phyloP scores from a whole-genome alignment of 169 alveolate genomes.

The Cryptosporidium baileyi region DNA sequence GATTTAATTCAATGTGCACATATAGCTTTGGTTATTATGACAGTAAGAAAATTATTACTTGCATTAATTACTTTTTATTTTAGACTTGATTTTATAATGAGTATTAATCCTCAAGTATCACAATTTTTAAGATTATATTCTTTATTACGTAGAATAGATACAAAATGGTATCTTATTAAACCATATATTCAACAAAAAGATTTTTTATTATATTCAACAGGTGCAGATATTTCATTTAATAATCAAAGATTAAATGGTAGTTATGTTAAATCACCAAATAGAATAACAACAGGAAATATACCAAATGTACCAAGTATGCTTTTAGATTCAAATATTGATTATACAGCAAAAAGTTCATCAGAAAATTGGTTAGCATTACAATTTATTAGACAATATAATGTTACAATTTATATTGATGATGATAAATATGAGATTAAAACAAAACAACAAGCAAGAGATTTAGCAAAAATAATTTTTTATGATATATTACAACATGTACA shows the following conservation, averaged over 20 bases:
- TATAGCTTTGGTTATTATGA: conserved; percentile 49
- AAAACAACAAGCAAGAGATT: conserved; percentile 68
- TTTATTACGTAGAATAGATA: conserved; percentile 49
- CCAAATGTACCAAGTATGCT: conserved; percentile 59
- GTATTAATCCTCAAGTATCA: conserved; percentile 51
- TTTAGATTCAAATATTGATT: conserved; percentile 41
- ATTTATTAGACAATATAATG: conserved; percentile 58
- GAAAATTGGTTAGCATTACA: conserved; percentile 67
- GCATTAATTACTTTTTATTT: conserved; percentile 48
- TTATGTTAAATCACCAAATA: not conserved
- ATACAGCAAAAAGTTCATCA: conserved; percentile 65
- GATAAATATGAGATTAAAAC: conserved; percentile 49
- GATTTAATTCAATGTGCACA: conserved; percentile 46
- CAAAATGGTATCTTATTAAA: conserved; percentile 47
- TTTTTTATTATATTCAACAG: conserved; percentile 26
- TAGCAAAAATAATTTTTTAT: conserved; percentile 30
- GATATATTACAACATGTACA: conserved; percentile 52
- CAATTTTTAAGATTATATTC: conserved; percentile 39
- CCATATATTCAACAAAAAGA: conserved; percentile 52
- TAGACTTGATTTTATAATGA: conserved; percentile 66
- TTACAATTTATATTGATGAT: conserved; percentile 44
- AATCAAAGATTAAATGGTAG: not conserved
- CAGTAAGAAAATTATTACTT: conserved; percentile 48
- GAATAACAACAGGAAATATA: conserved; percentile 39
- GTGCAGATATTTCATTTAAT: not conserved